Evolutionary conservation across 495 filamentous ascomycete genomes (phyloP).

Genomic region (Cetradonia linearis): DNA sequence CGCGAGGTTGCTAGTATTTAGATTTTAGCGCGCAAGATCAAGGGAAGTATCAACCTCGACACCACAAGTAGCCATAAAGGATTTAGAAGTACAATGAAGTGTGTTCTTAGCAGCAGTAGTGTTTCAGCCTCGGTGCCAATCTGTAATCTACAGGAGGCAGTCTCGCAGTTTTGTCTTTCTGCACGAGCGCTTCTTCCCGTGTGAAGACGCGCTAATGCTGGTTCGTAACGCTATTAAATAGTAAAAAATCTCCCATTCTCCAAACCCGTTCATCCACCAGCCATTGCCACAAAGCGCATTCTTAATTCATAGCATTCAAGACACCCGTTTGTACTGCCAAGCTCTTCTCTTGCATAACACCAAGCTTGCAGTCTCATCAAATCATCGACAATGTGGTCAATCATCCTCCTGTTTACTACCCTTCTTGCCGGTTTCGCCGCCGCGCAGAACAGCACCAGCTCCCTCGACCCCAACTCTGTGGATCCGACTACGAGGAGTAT

Average conservation of each 20-base stretch:
- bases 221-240: too few relatives aligned
- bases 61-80: too few relatives aligned
- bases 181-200: too few relatives aligned
- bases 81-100: too few relatives aligned
- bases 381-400: conserved; percentile 18
- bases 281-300: neutral
- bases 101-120: too few relatives aligned
- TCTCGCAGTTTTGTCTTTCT: too few relatives aligned
- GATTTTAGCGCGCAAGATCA: too few relatives aligned
- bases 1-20: too few relatives aligned
- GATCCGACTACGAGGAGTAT: conserved; percentile 17
- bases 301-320: neutral
- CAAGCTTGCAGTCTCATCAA: neutral
- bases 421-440: conserved; percentile 20
- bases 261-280: neutral
- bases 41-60: too few relatives aligned
- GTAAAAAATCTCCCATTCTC: neutral
- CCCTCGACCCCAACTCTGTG: conserved; percentile 20
- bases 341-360: neutral
- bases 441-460: conserved; percentile 18
- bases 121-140: too few relatives aligned
- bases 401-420: conserved; percentile 18
- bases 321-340: neutral
- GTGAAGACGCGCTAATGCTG: too few relatives aligned
- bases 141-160: too few relatives aligned